A percentile compares a stretch with the other conserved stretches of the same genome.
phyloP scores from a whole-genome alignment of 805 yeast species.

The Starmerella tilneyi region DNA sequence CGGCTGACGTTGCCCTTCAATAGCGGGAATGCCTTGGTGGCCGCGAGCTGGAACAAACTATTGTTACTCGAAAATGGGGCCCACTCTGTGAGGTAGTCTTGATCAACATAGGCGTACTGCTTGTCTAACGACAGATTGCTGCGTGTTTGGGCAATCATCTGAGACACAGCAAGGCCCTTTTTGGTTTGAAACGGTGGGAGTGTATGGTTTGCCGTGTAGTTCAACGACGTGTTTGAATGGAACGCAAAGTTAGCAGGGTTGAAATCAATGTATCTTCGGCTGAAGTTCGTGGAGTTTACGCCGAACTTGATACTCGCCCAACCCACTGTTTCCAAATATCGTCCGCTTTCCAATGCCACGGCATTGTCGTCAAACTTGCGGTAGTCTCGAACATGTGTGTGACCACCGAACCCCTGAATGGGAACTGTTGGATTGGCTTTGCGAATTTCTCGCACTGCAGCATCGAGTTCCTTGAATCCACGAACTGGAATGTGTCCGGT shows the following conservation, averaged over 20 bases:
- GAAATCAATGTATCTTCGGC: constrained; percentile 74
- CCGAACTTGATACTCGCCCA: constrained; percentile 50
- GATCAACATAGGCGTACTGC: constrained; percentile 55
- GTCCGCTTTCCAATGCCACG: constrained; percentile 81
- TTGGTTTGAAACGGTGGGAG: constrained; percentile 41
- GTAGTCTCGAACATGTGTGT: constrained; percentile 84
- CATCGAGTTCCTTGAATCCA: constrained; percentile 44
- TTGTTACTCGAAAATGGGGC: constrained; percentile 52
- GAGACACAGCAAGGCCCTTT: constrained; percentile 43
- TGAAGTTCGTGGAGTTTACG: constrained; percentile 26
- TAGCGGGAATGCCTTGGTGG: constrained; percentile 44
- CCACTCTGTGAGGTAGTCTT: constrained; percentile 54
- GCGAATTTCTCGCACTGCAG: constrained; percentile 45
- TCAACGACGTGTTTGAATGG: constrained; percentile 39
- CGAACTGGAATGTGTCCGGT: constrained; percentile 75
- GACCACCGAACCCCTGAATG: constrained; percentile 89
- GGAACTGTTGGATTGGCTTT: constrained; percentile 46
- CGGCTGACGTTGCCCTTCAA: constrained; percentile 24
- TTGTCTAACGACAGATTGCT: constrained; percentile 43
- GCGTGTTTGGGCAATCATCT: constrained; percentile 38
- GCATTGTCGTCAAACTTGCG: constrained; percentile 53
- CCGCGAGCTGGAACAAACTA: constrained; percentile 52
- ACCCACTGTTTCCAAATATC: constrained; percentile 91
- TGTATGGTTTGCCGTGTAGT: constrained; percentile 12
- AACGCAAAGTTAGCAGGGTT: constrained; percentile 57